Evolutionary conservation across 2,329 filamentous ascomycete genomes (phyloP).

Genomic region (Fusarium mangiferae): DNA sequence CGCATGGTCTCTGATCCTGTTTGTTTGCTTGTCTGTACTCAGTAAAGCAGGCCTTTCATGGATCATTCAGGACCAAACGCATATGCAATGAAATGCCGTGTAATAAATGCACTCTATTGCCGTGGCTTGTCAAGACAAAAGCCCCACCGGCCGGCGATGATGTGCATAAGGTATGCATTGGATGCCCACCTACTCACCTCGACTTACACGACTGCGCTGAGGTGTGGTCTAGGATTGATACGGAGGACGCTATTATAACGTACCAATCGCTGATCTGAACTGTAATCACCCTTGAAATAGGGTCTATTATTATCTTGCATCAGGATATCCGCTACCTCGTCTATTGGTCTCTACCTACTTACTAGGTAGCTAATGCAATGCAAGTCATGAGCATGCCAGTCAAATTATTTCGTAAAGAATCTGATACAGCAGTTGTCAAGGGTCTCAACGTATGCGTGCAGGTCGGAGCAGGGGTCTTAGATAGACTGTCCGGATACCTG

Average conservation of each 20-base stretch:
- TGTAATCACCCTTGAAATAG: background rate
- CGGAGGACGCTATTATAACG: background rate
- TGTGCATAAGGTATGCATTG: conserved; percentile 23
- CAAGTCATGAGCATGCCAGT: background rate
- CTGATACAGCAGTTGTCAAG: conserved; percentile 2
- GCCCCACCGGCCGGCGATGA: conserved; percentile 21
- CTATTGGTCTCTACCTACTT: background rate
- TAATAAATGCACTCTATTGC: conserved; percentile 1
- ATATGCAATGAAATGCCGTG: conserved; percentile 1
- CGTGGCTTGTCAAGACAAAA: conserved; percentile 10
- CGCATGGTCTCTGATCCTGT: background rate
- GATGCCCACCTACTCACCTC: background rate
- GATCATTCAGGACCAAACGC: background rate
- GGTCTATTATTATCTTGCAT: conserved; percentile 17
- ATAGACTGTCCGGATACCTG: conserved; percentile 28
- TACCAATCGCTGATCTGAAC: conserved; percentile 17
- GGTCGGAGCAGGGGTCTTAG: conserved; percentile 7
- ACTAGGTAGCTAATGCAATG: background rate
- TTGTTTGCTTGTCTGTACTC: background rate
- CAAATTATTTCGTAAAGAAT: background rate
- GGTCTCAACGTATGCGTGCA: background rate
- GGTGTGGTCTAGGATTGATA: conserved; percentile 3
- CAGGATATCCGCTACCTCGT: background rate
- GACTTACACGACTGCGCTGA: conserved; percentile 15
- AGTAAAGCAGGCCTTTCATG: background rate